These are phyloP conservation scores for Durio zibethinus DNA, from an alignment of 345 rosid species.

Conservation along the genomic window DNA sequence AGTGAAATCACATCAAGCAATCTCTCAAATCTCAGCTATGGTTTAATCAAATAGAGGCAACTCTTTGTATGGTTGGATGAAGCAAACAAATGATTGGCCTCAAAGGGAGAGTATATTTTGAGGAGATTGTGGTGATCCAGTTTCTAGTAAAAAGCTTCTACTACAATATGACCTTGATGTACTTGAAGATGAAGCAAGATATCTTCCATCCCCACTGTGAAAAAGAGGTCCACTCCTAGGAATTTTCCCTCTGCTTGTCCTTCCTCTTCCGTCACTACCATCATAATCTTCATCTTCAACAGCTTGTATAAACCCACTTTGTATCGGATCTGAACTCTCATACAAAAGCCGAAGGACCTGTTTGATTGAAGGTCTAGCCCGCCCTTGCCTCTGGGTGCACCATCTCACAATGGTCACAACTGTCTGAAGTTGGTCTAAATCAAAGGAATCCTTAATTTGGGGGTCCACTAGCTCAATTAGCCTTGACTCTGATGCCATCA, in stretches of 20 bases:
- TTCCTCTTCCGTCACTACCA: slow-evolving; percentile 60
- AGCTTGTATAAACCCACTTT: slow-evolving; percentile 60
- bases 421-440: slow-evolving; percentile 72
- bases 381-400: slow-evolving; percentile 89
- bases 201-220: slow-evolving; percentile 60
- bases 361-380: slow-evolving; percentile 80
- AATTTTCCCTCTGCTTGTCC: slow-evolving; percentile 51
- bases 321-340: slow-evolving; percentile 79
- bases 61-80: slow-evolving; percentile 1
- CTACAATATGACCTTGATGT: slow-evolving; percentile 91
- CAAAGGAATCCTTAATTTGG: slow-evolving; percentile 50
- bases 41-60: neutral
- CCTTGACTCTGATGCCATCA: slow-evolving; percentile 54
- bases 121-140: slow-evolving; percentile 81
- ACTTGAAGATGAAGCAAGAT: slow-evolving; percentile 84
- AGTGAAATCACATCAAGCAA: slow-evolving; percentile 1
- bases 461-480: slow-evolving; percentile 65
- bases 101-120: slow-evolving; percentile 44
- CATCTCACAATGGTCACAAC: slow-evolving; percentile 62
- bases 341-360: slow-evolving; percentile 77
- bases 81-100: slow-evolving; percentile 16
- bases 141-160: slow-evolving; percentile 77
- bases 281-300: slow-evolving; percentile 60
- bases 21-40: neutral
- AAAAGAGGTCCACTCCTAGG: slow-evolving; percentile 46